Base-by-base conservation (phyloP, 2,329 filamentous ascomycete species). In the Aureobasidium subglaciale region DNA sequence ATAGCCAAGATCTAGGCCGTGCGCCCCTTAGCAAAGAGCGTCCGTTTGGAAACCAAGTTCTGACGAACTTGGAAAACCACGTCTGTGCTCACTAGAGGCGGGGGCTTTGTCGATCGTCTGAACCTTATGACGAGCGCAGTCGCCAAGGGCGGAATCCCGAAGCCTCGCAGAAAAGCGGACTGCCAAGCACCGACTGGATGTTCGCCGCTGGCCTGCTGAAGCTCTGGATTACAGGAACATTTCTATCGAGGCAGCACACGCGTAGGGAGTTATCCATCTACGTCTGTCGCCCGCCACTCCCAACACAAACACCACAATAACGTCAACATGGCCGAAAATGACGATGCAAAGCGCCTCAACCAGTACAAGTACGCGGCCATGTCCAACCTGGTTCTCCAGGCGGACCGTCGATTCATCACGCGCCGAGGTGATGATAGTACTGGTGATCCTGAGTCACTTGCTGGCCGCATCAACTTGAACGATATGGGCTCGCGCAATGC, bases 331-430 rank as follows among this genome's bases (percentile, higher is more conserved):
- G 64, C 64, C 58, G 61, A 63, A 58, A 62, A 65, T 52, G 61
- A 64, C 56, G 64, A 63, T 61, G 66, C 64, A 58, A 67, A 67
- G 62, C 63, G 65, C 49, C 60, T 70, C 57, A 65, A 63, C 49
- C 67, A 70, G 63, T 70, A 70, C 65, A 70, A 70, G 61, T 70
- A 70, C 63, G 63, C 63, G 58, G 68, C 66, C 45, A 97, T 99
- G 93, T 99, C 93, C 77, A 99, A 99, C 84, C 87, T 99, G 90
- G 93, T 99, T 70, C 89, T 99, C 83, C 93, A 99, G 88, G 91
- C 90, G 77, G 93, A 99, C 78, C 87, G 91, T 76, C 87, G 93
- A 66, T 97, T 99, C 71, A 87, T 95, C 65, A 90, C 90, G 61
- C 85, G 93, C 71, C 85, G 90, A 66, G 90, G 86, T 64, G 92